Evolutionary conservation across 306 rosid genomes (phyloP).

Genomic region (Cyclanthera cordifolia): DNA sequence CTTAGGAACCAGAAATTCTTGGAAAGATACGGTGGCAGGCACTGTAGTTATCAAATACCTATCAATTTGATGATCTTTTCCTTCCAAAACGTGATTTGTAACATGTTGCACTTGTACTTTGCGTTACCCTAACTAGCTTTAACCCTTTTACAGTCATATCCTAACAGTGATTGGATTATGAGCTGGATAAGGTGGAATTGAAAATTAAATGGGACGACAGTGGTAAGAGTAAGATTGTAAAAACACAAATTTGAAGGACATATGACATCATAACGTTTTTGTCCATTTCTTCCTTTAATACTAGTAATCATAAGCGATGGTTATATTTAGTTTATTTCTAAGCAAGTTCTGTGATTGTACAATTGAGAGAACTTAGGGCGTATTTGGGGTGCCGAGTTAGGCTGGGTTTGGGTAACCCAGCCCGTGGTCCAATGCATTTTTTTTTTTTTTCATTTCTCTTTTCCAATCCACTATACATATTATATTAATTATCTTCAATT

Average conservation of each 20-base stretch:
- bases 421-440: no score
- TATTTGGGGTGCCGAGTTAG: no score
- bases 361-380: neutral
- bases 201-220: neutral
- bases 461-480: no score
- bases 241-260: neutral
- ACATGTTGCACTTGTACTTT: no score
- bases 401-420: no score
- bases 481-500: no score
- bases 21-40: no score
- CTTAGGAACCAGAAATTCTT: no score
- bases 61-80: no score
- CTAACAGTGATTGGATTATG: neutral
- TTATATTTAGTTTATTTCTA: neutral
- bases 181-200: neutral
- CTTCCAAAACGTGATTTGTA: no score
- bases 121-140: neutral
- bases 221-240: neutral
- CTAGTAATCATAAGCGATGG: neutral
- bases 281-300: neutral
- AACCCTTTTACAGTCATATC: neutral
- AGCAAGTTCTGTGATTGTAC: neutral
- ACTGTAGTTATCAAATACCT: no score
- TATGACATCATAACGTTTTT: neutral
- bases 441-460: no score